phyloP scores from a whole-genome alignment of 805 yeast species.

The Wickerhamomyces hampshirensis region DNA sequence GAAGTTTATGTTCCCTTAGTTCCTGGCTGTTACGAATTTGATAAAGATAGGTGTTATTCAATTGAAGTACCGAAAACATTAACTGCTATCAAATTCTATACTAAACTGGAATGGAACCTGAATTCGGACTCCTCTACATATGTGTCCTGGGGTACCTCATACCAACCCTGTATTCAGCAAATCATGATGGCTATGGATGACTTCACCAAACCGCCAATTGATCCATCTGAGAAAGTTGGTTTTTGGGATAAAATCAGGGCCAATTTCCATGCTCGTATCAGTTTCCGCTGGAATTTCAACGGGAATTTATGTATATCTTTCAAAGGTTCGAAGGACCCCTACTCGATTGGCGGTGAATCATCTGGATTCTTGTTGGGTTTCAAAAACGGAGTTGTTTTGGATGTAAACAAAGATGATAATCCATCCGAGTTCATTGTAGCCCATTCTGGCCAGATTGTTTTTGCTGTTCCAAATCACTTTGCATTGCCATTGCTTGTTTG shows the following conservation, averaged over 20 bases:
- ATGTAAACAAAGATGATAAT: constrained; percentile 61
- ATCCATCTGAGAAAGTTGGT: constrained; percentile 80
- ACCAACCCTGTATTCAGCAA: constrained; percentile 80
- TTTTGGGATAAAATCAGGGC: constrained; percentile 89
- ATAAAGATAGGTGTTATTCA: constrained; percentile 42
- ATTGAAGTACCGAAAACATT: constrained; percentile 70
- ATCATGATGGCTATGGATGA: constrained; percentile 72
- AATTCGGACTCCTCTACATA: constrained; percentile 55
- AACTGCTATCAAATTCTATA: constrained; percentile 66
- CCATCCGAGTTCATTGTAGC: constrained; percentile 65
- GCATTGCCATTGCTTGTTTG: constrained; percentile 51
- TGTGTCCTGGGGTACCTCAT: constrained; percentile 80
- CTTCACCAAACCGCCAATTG: constrained; percentile 85
- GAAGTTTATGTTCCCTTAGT: constrained; percentile 59
- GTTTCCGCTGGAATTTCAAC: constrained; percentile 44
- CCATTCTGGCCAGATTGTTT: constrained; percentile 53
- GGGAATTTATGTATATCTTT: constrained; percentile 53
- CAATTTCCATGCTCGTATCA: constrained; percentile 67
- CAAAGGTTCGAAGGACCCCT: constrained; percentile 80
- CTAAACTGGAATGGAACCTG: constrained; percentile 53
- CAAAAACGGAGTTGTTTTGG: constrained; percentile 53
- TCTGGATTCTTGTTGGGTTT: constrained; percentile 80
- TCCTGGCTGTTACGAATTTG: constrained; percentile 35
- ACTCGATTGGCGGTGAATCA: constrained; percentile 55
- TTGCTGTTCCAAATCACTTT: constrained; percentile 74